A percentile compares a stretch with the other conserved stretches of the same genome.
phyloP scores from a whole-genome alignment of 495 filamentous ascomycete species.

The Podospora pseudoanserina region DNA sequence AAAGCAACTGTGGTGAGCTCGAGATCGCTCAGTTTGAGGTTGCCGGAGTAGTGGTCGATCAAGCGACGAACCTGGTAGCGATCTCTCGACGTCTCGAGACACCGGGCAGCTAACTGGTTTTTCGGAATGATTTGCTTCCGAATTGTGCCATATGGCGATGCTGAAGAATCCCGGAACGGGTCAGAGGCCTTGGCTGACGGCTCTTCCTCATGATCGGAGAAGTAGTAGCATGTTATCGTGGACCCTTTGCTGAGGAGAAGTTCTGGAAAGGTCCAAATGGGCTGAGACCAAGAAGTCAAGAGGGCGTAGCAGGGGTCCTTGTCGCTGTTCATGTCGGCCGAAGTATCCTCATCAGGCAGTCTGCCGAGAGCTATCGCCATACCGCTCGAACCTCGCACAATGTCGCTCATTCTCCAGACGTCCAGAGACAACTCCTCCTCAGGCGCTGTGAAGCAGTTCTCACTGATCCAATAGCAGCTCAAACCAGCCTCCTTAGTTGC shows the following conservation, averaged over 20 bases:
- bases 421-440: background rate
- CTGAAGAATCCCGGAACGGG: background rate
- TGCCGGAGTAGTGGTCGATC: conserved; percentile 7
- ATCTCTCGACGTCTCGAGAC: conserved; percentile 9
- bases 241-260: conserved; percentile 33
- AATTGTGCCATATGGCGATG: background rate
- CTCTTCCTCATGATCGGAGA: background rate
- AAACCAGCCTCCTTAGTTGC: background rate
- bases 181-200: background rate
- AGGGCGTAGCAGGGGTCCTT: background rate
- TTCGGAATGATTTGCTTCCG: conserved; percentile 26
- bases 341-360: background rate
- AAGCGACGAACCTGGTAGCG: background rate
- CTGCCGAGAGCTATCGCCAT: background rate
- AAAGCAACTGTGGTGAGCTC: conserved; percentile 33
- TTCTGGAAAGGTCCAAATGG: conserved; percentile 48
- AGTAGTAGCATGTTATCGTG: conserved; percentile 28
- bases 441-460: background rate
- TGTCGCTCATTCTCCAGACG: background rate
- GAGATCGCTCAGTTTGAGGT: conserved; percentile 35
- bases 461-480: conserved; percentile 2
- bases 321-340: background rate
- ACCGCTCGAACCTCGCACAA: background rate
- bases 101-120: conserved; percentile 37
- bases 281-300: conserved; percentile 31